Conservation (phyloP, 768 basidiomycete species). For the Leucosporidium yakuticum region DNA sequence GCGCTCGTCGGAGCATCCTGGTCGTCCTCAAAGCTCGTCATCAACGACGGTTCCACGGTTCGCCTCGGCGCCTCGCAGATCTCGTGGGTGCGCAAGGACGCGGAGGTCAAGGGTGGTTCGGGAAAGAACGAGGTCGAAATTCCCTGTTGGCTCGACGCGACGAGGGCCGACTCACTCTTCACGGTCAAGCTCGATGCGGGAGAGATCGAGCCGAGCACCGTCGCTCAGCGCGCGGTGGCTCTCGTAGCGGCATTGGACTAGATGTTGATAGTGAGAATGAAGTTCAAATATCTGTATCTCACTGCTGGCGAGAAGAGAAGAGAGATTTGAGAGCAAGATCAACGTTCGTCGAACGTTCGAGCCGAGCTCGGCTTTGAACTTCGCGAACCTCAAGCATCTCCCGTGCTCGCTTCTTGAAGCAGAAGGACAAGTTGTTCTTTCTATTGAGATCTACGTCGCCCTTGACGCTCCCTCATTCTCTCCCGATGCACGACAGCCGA, state of each 20-base stretch:
- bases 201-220: constrained; percentile 58
- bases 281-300: too few relatives aligned
- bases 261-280: neutral
- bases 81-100: constrained; percentile 66
- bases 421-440: too few relatives aligned
- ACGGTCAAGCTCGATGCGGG: constrained; percentile 79
- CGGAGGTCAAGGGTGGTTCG: constrained; percentile 37
- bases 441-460: too few relatives aligned
- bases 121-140: constrained; percentile 57
- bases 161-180: constrained; percentile 71
- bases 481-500: too few relatives aligned
- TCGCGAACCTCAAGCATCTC: too few relatives aligned
- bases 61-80: constrained; percentile 74
- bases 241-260: constrained; percentile 59
- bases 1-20: constrained; percentile 81
- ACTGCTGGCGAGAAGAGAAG: too few relatives aligned
- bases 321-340: too few relatives aligned
- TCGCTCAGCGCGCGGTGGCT: constrained; percentile 83
- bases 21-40: constrained; percentile 59
- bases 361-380: too few relatives aligned
- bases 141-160: constrained; percentile 82
- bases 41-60: constrained; percentile 79
- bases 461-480: too few relatives aligned
- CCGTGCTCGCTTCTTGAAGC: too few relatives aligned
- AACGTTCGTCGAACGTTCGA: too few relatives aligned